Evolutionary conservation across 2,329 filamentous ascomycete genomes (phyloP).

Genomic region (Colletotrichum plurivorum): DNA sequence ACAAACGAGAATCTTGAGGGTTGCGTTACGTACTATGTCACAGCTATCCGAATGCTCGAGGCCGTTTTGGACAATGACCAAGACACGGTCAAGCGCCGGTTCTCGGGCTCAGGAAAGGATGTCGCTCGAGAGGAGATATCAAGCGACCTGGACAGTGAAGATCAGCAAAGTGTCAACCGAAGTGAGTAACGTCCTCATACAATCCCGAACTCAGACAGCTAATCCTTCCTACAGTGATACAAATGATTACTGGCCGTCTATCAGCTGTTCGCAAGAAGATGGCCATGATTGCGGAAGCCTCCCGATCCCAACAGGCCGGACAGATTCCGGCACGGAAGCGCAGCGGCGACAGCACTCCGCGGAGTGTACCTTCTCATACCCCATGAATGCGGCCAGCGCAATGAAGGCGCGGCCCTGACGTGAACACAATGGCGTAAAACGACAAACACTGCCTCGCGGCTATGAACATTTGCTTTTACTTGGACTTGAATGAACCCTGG

Average conservation of each 20-base stretch:
- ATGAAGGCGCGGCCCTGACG: not conserved
- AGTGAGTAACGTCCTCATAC: conserved; percentile 63
- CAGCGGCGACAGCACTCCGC: conserved; percentile 70
- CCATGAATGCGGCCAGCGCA: conserved; percentile 46
- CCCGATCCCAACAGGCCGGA: conserved; percentile 62
- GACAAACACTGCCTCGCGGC: conserved; percentile 26
- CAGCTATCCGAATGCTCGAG: too few species aligned
- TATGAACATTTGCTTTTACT: conserved; percentile 27
- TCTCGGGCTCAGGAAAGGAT: conserved; percentile 57
- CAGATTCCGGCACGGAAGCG: conserved; percentile 61
- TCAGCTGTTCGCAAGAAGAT: conserved; percentile 72
- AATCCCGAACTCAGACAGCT: conserved; percentile 32
- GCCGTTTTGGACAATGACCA: too few species aligned
- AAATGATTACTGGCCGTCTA: conserved; percentile 73
- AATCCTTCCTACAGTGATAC: conserved; percentile 64
- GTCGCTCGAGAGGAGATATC: conserved; percentile 56
- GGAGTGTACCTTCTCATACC: conserved; percentile 65
- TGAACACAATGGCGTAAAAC: conserved; percentile 1
- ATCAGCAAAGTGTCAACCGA: conserved; percentile 80
- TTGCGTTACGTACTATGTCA: conserved; percentile 80
- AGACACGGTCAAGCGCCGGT: conserved; percentile 59
- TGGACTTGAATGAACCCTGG: not conserved
- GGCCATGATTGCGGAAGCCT: conserved; percentile 72
- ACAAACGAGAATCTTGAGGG: conserved; percentile 89
- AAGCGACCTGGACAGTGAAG: conserved; percentile 74